Base-by-base conservation (phyloP, 805 yeast genomes). In the Ogataea kodamae region DNA sequence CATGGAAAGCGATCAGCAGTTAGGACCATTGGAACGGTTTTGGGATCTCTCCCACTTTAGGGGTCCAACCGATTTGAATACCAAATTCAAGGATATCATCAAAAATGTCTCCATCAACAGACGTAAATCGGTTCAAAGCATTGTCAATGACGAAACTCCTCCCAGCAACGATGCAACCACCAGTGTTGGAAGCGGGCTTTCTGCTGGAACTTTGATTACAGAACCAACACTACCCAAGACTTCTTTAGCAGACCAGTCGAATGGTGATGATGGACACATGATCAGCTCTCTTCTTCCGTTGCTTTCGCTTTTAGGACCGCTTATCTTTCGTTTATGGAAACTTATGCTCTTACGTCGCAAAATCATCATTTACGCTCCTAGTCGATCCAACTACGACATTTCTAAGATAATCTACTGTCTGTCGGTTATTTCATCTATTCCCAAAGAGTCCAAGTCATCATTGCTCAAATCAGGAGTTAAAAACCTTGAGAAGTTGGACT, bases 281-380 rank as follows among this genome's bases (percentile, higher is more conserved):
- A 57, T 72, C 11, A 57, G 69, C 18, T 54, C 62, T n/a, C 55
- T 77, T 12, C 64, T 72, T 1, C 54, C 61, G 9, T 57, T 78
- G 22, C 48, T 81, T 27, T 64, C 69, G 18, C 49, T 55, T 2
- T 58, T 78, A 32, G 89, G 94, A 0, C 89, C 92, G 1, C 59
- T 79, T 30, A 61, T 78, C 2, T 82, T 80, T 49, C 71, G 66
- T 23, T 53, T 80, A 4, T 84, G 81, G 77, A 81, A 78, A 55
- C 65, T 75, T 20, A 71, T 78, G 3, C 56, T 84, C 23, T 50
- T 80, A 20, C 61, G 92, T 12, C 70, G 75, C 38, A 61, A 75
- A 22, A 66, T 84, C 4, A 41, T 84, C 3, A 40, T 81, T 1
- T 66, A 68, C 26, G 37, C 52, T 4, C 49, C 48, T 54, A 43